Base-by-base conservation (phyloP, 768 basidiomycete genomes). In the Pulveroboletus sp. region DNA sequence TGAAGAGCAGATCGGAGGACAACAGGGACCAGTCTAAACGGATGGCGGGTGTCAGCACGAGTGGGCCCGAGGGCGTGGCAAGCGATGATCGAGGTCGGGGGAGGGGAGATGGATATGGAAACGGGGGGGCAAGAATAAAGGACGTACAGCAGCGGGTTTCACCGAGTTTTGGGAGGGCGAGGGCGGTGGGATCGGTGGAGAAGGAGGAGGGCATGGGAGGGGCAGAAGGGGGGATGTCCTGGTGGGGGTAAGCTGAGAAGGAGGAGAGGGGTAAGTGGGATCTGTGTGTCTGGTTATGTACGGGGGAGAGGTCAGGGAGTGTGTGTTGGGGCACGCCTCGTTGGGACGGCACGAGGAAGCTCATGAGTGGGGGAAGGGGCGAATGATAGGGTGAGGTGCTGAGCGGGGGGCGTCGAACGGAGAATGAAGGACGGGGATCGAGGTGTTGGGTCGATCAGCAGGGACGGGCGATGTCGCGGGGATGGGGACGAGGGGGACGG, bases 141-240 rank as follows among this genome's bases (percentile, higher is more conserved):
- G 51, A 80, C 86, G 70, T 61, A 89, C 87, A 89, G 63, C 87
- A 89, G 61, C 86, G 82, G 54, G 83, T 85, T 62, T 86, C 77
- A 54, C 83, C 85, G 52, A 83, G 64, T 67, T 79, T 81, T 53
- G 83, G 85, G 31, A 79, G 64, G 38, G 58, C 30, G 50, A 60
- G 62, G 31, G 64, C 35, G 10, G 68, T 32, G 32, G 72, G 71
- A 72, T 77, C 73, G 60, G 69, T 37, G 43, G 66, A 0, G 30
- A 64, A 63, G 57, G 59, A 58, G 47, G 56, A 45, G 42, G 63
- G 51, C 49, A 67, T 62, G 56, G 57, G 52, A 9, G 58, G 60
- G 48, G 61, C 54, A 46, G 71, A 55, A 37, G 58, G 53, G 51
- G 65, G 59, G 54, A 68, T 59, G 58, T 64, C 47, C 49, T 65